Conservation (phyloP, 768 basidiomycete genomes). For the Pulveroboletus sp. region DNA sequence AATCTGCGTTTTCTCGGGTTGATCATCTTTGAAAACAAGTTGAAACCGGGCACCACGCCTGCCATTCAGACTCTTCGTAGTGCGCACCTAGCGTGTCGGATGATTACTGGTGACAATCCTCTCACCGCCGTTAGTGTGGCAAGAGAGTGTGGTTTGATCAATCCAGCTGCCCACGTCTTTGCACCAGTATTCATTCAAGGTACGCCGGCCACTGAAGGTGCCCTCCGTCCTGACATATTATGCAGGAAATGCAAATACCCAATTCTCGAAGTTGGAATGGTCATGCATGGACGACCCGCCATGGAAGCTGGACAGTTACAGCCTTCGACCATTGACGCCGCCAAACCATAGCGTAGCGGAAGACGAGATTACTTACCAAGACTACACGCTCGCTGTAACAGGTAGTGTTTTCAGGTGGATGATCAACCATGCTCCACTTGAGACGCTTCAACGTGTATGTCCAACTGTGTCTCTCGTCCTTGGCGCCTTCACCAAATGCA, state of each 20-base stretch:
- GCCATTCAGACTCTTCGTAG: constrained; percentile 84
- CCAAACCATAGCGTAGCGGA: constrained; percentile 68
- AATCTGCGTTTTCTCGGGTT: constrained; percentile 87
- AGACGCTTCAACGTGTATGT: constrained; percentile 84
- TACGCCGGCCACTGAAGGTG: constrained; percentile 15
- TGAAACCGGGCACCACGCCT: constrained; percentile 87
- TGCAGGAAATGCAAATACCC: constrained; percentile 49
- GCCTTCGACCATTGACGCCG: constrained; percentile 72
- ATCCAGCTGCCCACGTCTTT: constrained; percentile 86
- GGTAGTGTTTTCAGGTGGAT: constrained; percentile 99
- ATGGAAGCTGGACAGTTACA: constrained; percentile 86
- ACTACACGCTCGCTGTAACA: constrained; percentile 88
- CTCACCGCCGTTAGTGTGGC: constrained; percentile 96
- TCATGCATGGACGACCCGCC: constrained; percentile 81
- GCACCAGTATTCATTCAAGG: constrained; percentile 76
- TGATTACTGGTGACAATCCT: constrained; percentile 98
- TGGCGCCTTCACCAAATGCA: constrained; percentile 1
- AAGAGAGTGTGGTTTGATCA: constrained; percentile 85
- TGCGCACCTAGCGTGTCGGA: constrained; percentile 90
- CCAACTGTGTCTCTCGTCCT: not conserved
- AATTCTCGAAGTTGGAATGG: constrained; percentile 76
- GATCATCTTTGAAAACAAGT: constrained; percentile 96
- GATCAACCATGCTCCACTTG: constrained; percentile 88
- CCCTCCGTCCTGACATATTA: constrained; percentile 1
- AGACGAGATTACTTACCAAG: constrained; percentile 71